Evolutionary conservation across 1,284 basidiomycete genomes (phyloP), one percentile per base, ranked within the genome.

Genomic region (Puccinia horiana): DNA sequence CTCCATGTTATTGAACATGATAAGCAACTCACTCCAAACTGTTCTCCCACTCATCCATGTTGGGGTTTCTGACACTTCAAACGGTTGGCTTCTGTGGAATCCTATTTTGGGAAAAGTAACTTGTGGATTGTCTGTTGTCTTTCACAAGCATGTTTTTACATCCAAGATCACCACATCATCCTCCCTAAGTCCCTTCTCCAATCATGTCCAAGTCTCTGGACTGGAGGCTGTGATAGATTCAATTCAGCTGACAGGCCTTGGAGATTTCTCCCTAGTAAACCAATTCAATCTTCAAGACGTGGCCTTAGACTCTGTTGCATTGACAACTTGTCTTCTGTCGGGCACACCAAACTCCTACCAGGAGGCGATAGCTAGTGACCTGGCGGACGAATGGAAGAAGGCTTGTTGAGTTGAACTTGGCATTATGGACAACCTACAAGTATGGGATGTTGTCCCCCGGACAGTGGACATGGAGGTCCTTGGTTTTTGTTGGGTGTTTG

Each of bases 401-500:
- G 67, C 67, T 6, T 44, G 40, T 49, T 1, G n/a, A 23, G 47
- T 14, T 4, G 67, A 70, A 47, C n/a, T 70, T n/a, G 35, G 14
- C 20, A 70, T 44, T 2, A 70, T 70, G 67, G 40, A 3, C 40
- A 47, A 26, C 1, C 40, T 70, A 3, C 1, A 2, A 18, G 67
- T 70, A 23, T 70, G 67, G 67, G 67, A 70, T 14, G 67, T 70
- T 2, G 67, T 70, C 4, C 9, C 2, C 4, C 23, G 12, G 20
- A 14, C 2, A 37, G 14, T 4, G 6, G 40, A 26, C 2, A 44
- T 44, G 40, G 29, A 70, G 37, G 6, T 70, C 2, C 42, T 70
- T 23, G 67, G 67, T 12, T 35, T 29, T 26, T 32, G 58, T 5
- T 76, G 74, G 74, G 74, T 61, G n/a, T 61, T 76, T 56, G 54